Evolutionary conservation across 225 moss, liverwort and hornwort genomes (phyloP).

Genomic region (Rhytidiadelphus loreus): DNA sequence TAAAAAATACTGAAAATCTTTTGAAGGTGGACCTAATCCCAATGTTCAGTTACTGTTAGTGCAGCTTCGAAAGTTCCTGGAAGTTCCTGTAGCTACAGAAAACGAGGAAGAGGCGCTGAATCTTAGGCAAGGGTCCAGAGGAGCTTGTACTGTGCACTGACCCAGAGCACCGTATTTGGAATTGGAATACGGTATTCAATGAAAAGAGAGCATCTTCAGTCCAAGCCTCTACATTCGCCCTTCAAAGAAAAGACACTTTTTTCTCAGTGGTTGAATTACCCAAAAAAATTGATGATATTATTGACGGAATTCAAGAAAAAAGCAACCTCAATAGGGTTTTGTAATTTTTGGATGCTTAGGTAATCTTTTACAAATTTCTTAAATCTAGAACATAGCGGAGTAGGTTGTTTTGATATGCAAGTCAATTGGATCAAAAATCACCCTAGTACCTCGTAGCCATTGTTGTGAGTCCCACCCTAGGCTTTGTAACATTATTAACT

Average conservation of each 20-base stretch:
- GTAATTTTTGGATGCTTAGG: background rate
- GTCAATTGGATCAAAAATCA: background rate
- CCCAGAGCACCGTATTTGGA: no score
- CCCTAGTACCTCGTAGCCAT: no score
- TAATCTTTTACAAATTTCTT: background rate
- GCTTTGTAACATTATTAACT: background rate
- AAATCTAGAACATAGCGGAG: accelerated
- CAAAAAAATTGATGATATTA: background rate
- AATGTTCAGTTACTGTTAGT: background rate
- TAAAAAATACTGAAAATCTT: background rate
- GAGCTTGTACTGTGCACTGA: background rate
- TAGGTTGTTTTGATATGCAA: no score
- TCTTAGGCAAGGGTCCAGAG: no score
- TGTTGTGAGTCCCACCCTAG: accelerated
- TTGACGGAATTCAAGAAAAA: background rate
- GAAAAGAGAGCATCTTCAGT: background rate
- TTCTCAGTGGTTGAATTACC: background rate
- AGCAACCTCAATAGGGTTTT: background rate
- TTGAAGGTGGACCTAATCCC: background rate
- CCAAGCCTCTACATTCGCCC: background rate
- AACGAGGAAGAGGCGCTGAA: background rate
- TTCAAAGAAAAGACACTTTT: background rate
- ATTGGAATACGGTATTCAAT: background rate
- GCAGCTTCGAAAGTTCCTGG: background rate
- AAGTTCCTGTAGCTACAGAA: background rate